Conservation (phyloP, 805 yeast species). For the Priceomyces medius region DNA sequence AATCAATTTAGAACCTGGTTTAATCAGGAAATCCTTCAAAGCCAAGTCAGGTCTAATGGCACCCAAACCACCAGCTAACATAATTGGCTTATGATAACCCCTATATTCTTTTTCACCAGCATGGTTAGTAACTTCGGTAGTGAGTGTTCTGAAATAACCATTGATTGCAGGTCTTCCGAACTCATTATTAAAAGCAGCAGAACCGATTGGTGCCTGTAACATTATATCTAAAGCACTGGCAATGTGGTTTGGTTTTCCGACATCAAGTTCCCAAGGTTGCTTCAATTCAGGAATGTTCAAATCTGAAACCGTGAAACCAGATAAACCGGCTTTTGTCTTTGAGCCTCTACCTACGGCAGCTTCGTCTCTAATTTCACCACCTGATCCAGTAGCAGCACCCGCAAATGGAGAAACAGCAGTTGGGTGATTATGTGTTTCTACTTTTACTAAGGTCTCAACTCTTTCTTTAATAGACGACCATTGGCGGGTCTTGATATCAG, state of each 20-base stretch:
- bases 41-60: slow-evolving; percentile 92
- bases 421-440: slow-evolving; percentile 98
- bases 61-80: slow-evolving; percentile 99
- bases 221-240: slow-evolving; percentile 91
- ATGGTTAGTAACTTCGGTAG: slow-evolving; percentile 67
- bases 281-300: slow-evolving; percentile 76
- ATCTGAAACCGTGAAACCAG: slow-evolving; percentile 92
- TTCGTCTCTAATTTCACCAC: slow-evolving; percentile 99
- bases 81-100: slow-evolving; percentile 98
- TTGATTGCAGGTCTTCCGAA: slow-evolving; percentile 97
- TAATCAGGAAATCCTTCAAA: slow-evolving; percentile 79
- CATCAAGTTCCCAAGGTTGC: slow-evolving; percentile 93
- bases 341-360: slow-evolving; percentile 99
- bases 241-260: slow-evolving; percentile 91
- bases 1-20: slow-evolving; percentile 87
- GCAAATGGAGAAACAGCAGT: slow-evolving; percentile 99
- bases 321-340: slow-evolving; percentile 91
- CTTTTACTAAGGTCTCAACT: slow-evolving; percentile 89
- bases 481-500: slow-evolving; percentile 65
- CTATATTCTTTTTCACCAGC: slow-evolving; percentile 71
- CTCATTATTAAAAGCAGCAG: slow-evolving; percentile 98
- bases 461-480: slow-evolving; percentile 76
- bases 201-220: slow-evolving; percentile 96
- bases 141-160: slow-evolving; percentile 94
- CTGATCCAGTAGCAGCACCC: slow-evolving; percentile 99